A percentile compares a stretch with the other conserved stretches of the same genome.
Conservation (phyloP, 1,139 yeast species). For the Lodderomyces pseudojiufengensis region DNA sequence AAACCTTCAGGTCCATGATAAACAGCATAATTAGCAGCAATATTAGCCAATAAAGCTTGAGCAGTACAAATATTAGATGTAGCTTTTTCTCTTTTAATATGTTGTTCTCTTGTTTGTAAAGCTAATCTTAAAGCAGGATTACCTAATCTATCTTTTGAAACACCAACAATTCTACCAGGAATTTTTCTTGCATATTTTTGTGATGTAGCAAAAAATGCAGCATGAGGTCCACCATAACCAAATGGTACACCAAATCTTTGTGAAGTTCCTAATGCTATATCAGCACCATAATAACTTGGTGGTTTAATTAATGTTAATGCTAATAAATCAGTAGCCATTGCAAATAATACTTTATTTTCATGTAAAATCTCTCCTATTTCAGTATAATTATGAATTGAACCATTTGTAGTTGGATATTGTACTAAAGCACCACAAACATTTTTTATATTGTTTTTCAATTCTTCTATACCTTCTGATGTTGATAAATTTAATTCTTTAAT, state of each 20-base stretch:
- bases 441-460: constrained; percentile 31
- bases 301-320: constrained; percentile 84
- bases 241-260: constrained; percentile 97
- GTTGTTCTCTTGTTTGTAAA: constrained; percentile 96
- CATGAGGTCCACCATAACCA: constrained; percentile 99
- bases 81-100: constrained; percentile 94
- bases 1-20: constrained; percentile 96
- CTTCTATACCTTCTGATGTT: constrained; percentile 40
- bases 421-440: constrained; percentile 77
- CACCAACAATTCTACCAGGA: constrained; percentile 95
- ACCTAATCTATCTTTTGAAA: constrained; percentile 87
- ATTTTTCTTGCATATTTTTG: constrained; percentile 80
- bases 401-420: constrained; percentile 90
- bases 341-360: constrained; percentile 65
- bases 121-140: constrained; percentile 87
- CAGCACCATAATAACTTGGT: constrained; percentile 86
- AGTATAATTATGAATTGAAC: constrained; percentile 56
- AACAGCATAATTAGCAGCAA: constrained; percentile 93
- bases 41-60: constrained; percentile 92
- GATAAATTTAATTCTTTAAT: constrained; percentile 58
- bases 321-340: constrained; percentile 85
- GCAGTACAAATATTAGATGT: constrained; percentile 98
- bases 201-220: constrained; percentile 90
- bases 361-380: constrained; percentile 66
- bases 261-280: constrained; percentile 86